Base-by-base conservation (phyloP, 202 grass and related monocot genomes). In the Panicum hallii region DNA sequence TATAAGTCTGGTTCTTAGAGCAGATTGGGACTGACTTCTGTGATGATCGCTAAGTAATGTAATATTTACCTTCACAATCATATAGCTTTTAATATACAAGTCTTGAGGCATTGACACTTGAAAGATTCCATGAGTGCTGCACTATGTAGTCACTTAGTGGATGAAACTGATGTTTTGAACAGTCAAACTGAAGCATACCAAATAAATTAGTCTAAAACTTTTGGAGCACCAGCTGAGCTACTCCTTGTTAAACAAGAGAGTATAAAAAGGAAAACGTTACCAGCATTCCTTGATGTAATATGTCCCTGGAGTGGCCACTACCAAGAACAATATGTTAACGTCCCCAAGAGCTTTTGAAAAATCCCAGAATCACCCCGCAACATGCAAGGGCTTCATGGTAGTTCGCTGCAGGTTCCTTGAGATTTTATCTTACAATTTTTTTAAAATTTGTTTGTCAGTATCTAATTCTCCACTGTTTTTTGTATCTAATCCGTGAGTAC, bases 61-160 rank as follows among this genome's bases (percentile, higher is more conserved):
- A 38, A 38, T 7, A 64, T 11, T 34, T 64, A 64, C 7, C 36
- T 67, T 40, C 32, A 65, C 6, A 65, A 11, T n/a, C 10, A 55
- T 42, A 23, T 60, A 26, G 4, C 64, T 5, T 81, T 81, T 15
- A 7, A 44, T 50, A 58, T 45, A 70, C 55, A 38, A n/a, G 47
- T 46, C 11, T 12, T 49, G 47, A 49, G 47, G 47, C 47, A 67
- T 20, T 80, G 49, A 13, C 22, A 46, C 44, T 28, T 46, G 12
- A 62, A 63, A 77, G 75, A 77, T 79, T 34, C 76, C 9, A 36
- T 50, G 43, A 9, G 34, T 79, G 60, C 2, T 66, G 49, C 19
- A 78, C 14, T 14, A 32, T 81, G 50, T 16, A 45, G 36, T 63
- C 60, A 22, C 5, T 61, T 82, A 47, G 1, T 20, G 4, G 44